A percentile compares a stretch with the other conserved stretches of the same genome.
These are phyloP conservation scores for Nothophaeocryptopus gaeumannii DNA, from an alignment of 2,329 filamentous ascomycete species.

Conservation along the genomic window DNA sequence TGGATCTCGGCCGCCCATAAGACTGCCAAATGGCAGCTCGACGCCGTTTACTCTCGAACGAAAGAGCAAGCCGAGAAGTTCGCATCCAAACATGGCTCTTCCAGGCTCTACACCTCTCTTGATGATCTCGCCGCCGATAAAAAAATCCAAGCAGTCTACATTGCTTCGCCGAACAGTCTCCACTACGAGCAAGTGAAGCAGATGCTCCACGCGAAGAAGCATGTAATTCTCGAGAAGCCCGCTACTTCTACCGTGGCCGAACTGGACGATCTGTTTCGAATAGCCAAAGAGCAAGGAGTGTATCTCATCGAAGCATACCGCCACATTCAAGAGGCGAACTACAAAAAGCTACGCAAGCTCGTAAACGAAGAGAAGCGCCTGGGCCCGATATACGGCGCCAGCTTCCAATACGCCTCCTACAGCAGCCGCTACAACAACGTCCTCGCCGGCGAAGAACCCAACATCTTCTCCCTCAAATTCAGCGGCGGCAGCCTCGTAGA, in stretches of 20 bases:
- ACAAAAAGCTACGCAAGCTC: conserved; percentile 41
- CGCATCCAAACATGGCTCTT: conserved; percentile 40
- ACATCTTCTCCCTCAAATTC: conserved; percentile 50
- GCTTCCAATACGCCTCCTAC: conserved; percentile 46
- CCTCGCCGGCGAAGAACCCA: conserved; percentile 45
- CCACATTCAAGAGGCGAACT: conserved; percentile 51
- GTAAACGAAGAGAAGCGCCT: conserved; percentile 38
- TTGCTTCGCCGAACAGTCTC: conserved; percentile 49
- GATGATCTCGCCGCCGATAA: conserved; percentile 38
- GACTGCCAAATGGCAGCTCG: conserved; percentile 44
- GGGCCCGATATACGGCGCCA: conserved; percentile 45
- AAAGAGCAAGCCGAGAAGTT: conserved; percentile 44
- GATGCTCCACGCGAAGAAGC: conserved; percentile 44
- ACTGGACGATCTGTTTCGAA: conserved; percentile 43
- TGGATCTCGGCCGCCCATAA: conserved; percentile 46
- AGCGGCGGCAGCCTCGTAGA: conserved; percentile 49
- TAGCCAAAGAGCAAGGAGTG: conserved; percentile 41
- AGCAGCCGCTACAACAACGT: conserved; percentile 48
- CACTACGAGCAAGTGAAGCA: conserved; percentile 47
- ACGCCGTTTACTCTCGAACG: conserved; percentile 48
- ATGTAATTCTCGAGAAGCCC: conserved; percentile 53
- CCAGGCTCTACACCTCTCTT: conserved; percentile 41
- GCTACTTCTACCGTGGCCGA: conserved; percentile 44
- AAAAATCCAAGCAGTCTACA: conserved; percentile 46
- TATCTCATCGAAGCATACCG: conserved; percentile 50